These are phyloP conservation scores for Scenedesmus sp. DNA, from an alignment of 163 green algal species.

Conservation along the genomic window DNA sequence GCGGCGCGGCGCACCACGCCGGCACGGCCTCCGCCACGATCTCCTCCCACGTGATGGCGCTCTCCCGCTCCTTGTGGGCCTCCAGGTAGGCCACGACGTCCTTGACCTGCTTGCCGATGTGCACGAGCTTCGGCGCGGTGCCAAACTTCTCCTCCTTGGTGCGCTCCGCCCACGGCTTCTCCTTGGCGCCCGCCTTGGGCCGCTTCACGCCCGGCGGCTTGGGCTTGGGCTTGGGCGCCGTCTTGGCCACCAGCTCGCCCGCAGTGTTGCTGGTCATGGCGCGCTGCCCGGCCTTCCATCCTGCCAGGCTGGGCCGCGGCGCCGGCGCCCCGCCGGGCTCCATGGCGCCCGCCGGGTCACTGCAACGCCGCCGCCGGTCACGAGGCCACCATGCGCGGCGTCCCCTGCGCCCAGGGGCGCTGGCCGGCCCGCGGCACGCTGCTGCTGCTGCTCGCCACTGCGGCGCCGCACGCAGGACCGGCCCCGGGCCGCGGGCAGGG, in stretches of 20 bases:
- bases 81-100: slow-evolving; percentile 31
- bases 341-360: background rate
- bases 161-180: slow-evolving; percentile 18
- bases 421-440: too few relatives aligned
- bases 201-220: slow-evolving; percentile 1
- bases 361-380: slow-evolving; percentile 1
- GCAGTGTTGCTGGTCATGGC: slow-evolving; percentile 16
- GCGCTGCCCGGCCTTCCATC: background rate
- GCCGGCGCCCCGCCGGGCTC: background rate
- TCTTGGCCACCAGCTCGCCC: slow-evolving; percentile 12
- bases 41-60: slow-evolving; percentile 25
- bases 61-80: slow-evolving; percentile 10
- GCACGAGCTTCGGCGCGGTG: background rate
- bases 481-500: too few relatives aligned
- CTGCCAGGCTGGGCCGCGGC: too few relatives aligned
- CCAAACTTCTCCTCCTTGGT: slow-evolving; percentile 21
- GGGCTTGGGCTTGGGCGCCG: slow-evolving; percentile 15
- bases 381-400: background rate
- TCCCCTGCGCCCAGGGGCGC: background rate
- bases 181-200: background rate
- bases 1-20: background rate
- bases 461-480: too few relatives aligned
- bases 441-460: too few relatives aligned
- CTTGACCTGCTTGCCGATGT: slow-evolving; percentile 36
- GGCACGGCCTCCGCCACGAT: slow-evolving; percentile 20